phyloP scores from a whole-genome alignment of 352 stramenopile species.

The Pythium brachiatum region DNA sequence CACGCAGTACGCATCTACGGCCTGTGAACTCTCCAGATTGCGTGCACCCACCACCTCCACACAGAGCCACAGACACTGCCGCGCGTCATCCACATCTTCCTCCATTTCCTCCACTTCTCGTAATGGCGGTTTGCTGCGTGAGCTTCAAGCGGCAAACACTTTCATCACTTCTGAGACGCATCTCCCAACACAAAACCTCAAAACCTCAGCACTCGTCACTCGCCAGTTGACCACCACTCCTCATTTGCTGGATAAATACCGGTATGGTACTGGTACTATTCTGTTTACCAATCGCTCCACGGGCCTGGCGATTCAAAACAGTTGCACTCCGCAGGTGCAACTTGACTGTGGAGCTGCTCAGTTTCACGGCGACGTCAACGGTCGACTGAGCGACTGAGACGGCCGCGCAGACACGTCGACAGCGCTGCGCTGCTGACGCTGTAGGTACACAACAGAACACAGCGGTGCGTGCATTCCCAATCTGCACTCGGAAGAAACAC shows the following conservation, averaged over 20 bases:
- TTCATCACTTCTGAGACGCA: slow-evolving; percentile 6
- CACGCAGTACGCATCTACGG: slow-evolving; percentile 68
- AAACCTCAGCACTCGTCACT: slow-evolving; percentile 19
- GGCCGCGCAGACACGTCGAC: slow-evolving; percentile 2
- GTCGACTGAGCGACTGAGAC: neutral
- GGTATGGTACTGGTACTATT: slow-evolving; percentile 5
- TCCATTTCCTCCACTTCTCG: neutral
- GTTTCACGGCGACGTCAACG: neutral
- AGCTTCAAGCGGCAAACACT: slow-evolving; percentile 23
- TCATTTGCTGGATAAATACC: neutral
- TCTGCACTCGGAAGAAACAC: neutral
- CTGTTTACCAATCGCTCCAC: slow-evolving; percentile 14
- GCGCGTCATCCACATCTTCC: neutral
- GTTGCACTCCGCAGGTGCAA: neutral
- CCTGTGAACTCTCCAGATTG: slow-evolving; percentile 61
- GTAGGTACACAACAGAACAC: neutral
- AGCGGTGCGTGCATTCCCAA: too few species aligned
- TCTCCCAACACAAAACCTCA: slow-evolving; percentile 18
- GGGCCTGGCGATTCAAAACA: too few species aligned
- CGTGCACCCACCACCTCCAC: slow-evolving; percentile 69
- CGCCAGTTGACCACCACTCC: slow-evolving; percentile 23
- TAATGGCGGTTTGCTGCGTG: neutral
- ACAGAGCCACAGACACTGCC: slow-evolving; percentile 49
- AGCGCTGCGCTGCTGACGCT: neutral
- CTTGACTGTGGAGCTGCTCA: neutral